These are phyloP conservation scores for Notholithocarpus densiflorus DNA, from an alignment of 306 rosid genomes.

Conservation along the genomic window DNA sequence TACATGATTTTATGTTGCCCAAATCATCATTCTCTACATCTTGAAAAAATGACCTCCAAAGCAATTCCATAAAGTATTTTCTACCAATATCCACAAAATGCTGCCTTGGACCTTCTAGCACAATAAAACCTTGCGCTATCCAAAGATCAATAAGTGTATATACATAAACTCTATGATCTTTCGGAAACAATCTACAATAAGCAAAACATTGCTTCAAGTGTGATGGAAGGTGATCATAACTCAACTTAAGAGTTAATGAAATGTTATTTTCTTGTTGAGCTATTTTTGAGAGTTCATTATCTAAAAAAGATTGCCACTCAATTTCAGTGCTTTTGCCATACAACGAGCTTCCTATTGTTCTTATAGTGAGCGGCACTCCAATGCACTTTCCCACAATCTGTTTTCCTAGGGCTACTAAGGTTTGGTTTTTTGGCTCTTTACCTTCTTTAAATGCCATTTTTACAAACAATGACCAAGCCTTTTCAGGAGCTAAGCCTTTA, in stretches of 20 bases:
- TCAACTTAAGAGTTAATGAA: conserved; percentile 6
- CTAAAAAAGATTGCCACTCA: background rate
- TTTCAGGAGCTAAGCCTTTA: too few species aligned
- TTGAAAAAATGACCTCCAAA: conserved; percentile 25
- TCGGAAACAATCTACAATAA: conserved; percentile 17
- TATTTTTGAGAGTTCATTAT: background rate
- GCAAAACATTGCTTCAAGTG: conserved; percentile 22
- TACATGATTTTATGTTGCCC: conserved; percentile 16
- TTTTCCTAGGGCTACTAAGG: background rate
- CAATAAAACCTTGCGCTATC: conserved; percentile 22
- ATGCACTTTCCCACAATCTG: background rate
- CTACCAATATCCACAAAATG: conserved; percentile 21
- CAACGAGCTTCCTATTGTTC: background rate
- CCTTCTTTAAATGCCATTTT: background rate
- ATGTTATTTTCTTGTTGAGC: background rate
- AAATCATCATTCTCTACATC: conserved; percentile 3
- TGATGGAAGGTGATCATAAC: conserved; percentile 23
- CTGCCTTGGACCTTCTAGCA: background rate
- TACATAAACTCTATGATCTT: conserved; percentile 5
- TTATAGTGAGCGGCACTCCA: background rate
- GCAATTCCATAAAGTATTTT: conserved; percentile 10
- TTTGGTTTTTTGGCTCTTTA: background rate
- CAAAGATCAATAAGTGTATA: background rate
- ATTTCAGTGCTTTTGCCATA: background rate
- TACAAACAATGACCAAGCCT: too few species aligned